Evolutionary conservation across 352 stramenopile species (phyloP), one percentile per base, ranked within the genome.

Genomic region (Phytophthora capsici): DNA sequence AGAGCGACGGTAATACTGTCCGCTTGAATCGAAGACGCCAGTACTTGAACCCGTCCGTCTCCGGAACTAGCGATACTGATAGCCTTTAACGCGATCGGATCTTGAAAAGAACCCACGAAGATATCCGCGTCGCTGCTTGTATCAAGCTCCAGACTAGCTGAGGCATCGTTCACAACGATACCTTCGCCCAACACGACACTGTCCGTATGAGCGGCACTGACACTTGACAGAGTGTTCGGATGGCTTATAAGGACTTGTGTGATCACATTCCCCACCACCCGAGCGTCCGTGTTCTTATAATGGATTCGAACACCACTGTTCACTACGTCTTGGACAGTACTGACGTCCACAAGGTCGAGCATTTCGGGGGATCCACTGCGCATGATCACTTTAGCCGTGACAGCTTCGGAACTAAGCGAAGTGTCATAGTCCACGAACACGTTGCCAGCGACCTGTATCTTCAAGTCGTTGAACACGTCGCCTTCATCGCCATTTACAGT

Each of bases 371-470:
- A 74, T 38, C 63, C 53, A 36, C 74, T 71, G n/a, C 51, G 63
- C 36, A 80, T 46, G 19, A 74, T 56, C 10, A 80, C 52, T 55
- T 68, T 71, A 17, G 74, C 74, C 10, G 58, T 37, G 10, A 69
- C 57, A 13, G 16, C 37, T 16, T 61, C 51, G 7, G 22, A 36
- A 30, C 25, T 54, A 4, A 79, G 56, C 19, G 70, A 75, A 8
- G 53, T 51, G 46, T 80, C 74, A 22, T 76, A 75, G 44, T 77
- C 69, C 17, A 82, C 64, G 52, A 82, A 82, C 17, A 82, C 71
- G 23, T 68, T 76, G 46, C 74, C 74, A 5, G 73, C 59, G 16
- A 75, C 47, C 47, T 68, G 46, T 6, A 78, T 40, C 19, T 71
- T 57, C 0, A 82, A 44, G n/a, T 48, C 51, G 14, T 61, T 45